A percentile compares a stretch with the other conserved stretches of the same genome.
Conservation (phyloP, 768 basidiomycete genomes). For the Lactifluus rugatus region DNA sequence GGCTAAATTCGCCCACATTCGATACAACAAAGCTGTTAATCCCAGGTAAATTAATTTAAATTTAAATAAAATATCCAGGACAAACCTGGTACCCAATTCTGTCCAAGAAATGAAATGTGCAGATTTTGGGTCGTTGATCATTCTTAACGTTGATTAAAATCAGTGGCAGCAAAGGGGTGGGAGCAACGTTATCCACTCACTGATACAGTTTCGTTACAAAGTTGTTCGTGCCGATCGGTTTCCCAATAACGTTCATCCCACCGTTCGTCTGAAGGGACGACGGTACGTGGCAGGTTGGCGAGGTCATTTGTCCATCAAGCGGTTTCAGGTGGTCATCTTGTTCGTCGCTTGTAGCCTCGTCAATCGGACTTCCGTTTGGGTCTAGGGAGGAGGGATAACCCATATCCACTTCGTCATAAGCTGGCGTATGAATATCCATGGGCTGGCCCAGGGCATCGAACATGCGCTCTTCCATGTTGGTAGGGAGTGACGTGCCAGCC, state of each 20-base stretch:
- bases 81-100: slow-evolving; percentile 58
- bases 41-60: too few relatives aligned
- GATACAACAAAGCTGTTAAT: slow-evolving; percentile 62
- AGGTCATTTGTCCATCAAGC: slow-evolving; percentile 21
- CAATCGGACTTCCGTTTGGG: slow-evolving; percentile 38
- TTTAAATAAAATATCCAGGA: not conserved
- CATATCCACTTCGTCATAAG: slow-evolving; percentile 54
- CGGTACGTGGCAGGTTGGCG: slow-evolving; percentile 9
- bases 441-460: slow-evolving; percentile 28
- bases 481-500: slow-evolving; percentile 30
- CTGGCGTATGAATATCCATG: slow-evolving; percentile 26
- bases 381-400: slow-evolving; percentile 35
- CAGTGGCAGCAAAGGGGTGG: not conserved
- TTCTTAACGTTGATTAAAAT: slow-evolving; percentile 34
- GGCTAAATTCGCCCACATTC: slow-evolving; percentile 78
- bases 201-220: slow-evolving; percentile 86
- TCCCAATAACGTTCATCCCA: slow-evolving; percentile 51
- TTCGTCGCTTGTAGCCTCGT: slow-evolving; percentile 30
- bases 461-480: slow-evolving; percentile 27
- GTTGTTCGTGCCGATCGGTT: slow-evolving; percentile 63
- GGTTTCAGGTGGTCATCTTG: slow-evolving; percentile 29
- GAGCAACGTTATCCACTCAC: slow-evolving; percentile 33
- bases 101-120: slow-evolving; percentile 79
- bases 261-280: slow-evolving; percentile 16
- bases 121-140: slow-evolving; percentile 79